Evolutionary conservation across 2,329 filamentous ascomycete genomes (phyloP).

Genomic region (Fusarium papillatum): DNA sequence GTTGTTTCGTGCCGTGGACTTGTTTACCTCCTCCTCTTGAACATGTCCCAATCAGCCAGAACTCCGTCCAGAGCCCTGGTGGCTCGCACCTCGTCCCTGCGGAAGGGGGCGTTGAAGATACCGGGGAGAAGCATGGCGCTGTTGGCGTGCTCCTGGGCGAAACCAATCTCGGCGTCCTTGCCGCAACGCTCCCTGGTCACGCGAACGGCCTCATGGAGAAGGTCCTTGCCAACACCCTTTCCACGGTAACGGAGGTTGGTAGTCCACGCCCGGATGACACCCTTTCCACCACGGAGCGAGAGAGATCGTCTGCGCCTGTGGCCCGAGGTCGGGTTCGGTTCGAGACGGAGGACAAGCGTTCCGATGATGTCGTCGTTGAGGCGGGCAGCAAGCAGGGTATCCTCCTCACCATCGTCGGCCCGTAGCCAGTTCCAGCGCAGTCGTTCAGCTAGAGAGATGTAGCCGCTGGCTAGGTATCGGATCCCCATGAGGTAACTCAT

Average conservation of each 20-base stretch:
- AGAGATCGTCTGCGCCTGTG: constrained; percentile 51
- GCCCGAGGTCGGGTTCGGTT: constrained; percentile 53
- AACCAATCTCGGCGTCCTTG: constrained; percentile 75
- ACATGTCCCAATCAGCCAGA: constrained; percentile 62
- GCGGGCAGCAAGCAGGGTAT: constrained; percentile 75
- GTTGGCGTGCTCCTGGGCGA: constrained; percentile 85
- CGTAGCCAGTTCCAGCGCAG: constrained; percentile 74
- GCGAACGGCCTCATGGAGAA: constrained; percentile 81
- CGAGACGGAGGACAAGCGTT: constrained; percentile 76
- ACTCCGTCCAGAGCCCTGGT: constrained; percentile 65
- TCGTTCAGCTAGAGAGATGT: constrained; percentile 73
- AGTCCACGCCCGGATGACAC: constrained; percentile 87
- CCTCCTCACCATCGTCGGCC: constrained; percentile 58
- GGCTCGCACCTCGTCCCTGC: constrained; percentile 70
- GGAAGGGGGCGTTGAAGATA: constrained; percentile 73
- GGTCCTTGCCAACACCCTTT: constrained; percentile 78
- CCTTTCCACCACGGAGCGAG: constrained; percentile 70
- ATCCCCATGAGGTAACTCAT: constrained; percentile 75
- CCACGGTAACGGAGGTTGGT: constrained; percentile 77
- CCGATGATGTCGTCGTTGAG: constrained; percentile 80
- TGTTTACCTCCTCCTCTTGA: constrained; percentile 61
- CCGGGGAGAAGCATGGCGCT: constrained; percentile 72
- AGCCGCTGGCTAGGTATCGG: constrained; percentile 71
- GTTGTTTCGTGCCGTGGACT: background rate
- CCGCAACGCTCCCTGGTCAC: constrained; percentile 78